Evolutionary conservation across 73 alveolate genomes (phyloP).

Genomic region (Breviolum minutum): DNA sequence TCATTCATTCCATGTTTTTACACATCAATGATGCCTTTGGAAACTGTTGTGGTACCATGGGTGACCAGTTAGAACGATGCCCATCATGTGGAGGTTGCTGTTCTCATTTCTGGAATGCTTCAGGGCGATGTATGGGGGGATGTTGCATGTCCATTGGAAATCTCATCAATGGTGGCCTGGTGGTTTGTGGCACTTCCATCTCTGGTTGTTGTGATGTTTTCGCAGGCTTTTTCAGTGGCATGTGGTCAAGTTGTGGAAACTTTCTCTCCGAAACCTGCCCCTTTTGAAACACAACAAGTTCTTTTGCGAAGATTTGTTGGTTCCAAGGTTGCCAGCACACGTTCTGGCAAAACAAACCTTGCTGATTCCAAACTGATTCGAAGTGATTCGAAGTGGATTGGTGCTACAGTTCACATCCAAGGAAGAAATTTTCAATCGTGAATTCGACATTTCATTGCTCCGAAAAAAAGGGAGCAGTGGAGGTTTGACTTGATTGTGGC

Average conservation of each 20-base stretch:
- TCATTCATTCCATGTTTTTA: slow-evolving; percentile 47
- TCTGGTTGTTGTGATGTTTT: slow-evolving; percentile 40
- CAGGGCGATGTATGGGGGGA: slow-evolving; percentile 82
- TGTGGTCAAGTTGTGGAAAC: slow-evolving; percentile 48
- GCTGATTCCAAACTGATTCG: neutral
- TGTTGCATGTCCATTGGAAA: slow-evolving; percentile 41
- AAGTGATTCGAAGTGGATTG: neutral
- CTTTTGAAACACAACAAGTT: slow-evolving; percentile 18
- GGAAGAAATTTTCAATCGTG: neutral
- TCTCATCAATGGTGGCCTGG: slow-evolving; percentile 27
- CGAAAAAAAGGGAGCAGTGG: slow-evolving; percentile 5
- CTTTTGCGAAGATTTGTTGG: neutral
- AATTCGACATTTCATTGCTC: neutral
- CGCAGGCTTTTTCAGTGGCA: slow-evolving; percentile 10
- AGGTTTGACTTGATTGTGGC: neutral
- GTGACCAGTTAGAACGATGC: slow-evolving; percentile 17
- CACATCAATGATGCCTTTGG: slow-evolving; percentile 45
- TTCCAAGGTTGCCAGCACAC: slow-evolving; percentile 28
- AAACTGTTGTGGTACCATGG: slow-evolving; percentile 55
- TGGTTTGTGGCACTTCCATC: slow-evolving; percentile 43
- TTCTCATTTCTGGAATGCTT: slow-evolving; percentile 64
- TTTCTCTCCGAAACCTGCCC: slow-evolving; percentile 62
- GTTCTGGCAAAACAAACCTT: neutral
- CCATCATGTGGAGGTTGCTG: slow-evolving; percentile 53
- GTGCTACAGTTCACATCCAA: neutral